Evolutionary conservation across 805 yeast genomes (phyloP).

Genomic region (Cyberlindnera meyerae): DNA sequence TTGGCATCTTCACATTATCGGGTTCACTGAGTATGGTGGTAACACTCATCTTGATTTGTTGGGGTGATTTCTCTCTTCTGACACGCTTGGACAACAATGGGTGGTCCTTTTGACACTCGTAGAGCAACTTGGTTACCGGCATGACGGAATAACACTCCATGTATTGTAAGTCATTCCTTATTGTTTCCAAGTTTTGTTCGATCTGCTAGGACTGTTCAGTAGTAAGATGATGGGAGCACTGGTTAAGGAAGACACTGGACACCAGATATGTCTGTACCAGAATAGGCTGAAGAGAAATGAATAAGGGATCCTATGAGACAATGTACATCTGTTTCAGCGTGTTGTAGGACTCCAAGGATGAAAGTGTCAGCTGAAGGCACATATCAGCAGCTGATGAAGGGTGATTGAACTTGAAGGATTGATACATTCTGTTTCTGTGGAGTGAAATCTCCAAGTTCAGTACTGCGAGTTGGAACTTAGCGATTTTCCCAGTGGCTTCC

Average conservation of each 20-base stretch:
- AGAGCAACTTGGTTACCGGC: slow-evolving; percentile 2
- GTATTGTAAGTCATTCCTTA: slow-evolving; percentile 1
- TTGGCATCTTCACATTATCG: too few relatives aligned
- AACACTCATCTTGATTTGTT: slow-evolving; percentile 11
- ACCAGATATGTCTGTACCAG: slow-evolving; percentile 7
- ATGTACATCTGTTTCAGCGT: slow-evolving; percentile 9
- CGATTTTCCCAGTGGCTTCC: slow-evolving; percentile 4
- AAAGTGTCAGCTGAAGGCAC: slow-evolving; percentile 2
- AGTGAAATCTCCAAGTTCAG: slow-evolving; percentile 6
- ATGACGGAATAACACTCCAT: slow-evolving; percentile 12
- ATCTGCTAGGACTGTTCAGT: background rate
- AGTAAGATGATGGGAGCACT: slow-evolving; percentile 1
- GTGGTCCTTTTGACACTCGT: slow-evolving; percentile 2
- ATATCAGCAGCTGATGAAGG: slow-evolving; percentile 8
- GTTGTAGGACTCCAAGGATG: slow-evolving; percentile 7
- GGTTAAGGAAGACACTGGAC: slow-evolving; percentile 5
- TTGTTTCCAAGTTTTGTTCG: background rate
- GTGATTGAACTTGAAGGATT: slow-evolving; percentile 19
- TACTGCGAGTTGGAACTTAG: slow-evolving; percentile 6
- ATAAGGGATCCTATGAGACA: slow-evolving; percentile 15
- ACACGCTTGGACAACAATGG: too few relatives aligned
- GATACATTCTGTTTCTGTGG: slow-evolving; percentile 15
- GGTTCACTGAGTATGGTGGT: slow-evolving; percentile 7
- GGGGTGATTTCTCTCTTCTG: too few relatives aligned
- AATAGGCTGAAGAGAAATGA: slow-evolving; percentile 7